Conservation (phyloP, 306 rosid species). For the Lablab purpureus region DNA sequence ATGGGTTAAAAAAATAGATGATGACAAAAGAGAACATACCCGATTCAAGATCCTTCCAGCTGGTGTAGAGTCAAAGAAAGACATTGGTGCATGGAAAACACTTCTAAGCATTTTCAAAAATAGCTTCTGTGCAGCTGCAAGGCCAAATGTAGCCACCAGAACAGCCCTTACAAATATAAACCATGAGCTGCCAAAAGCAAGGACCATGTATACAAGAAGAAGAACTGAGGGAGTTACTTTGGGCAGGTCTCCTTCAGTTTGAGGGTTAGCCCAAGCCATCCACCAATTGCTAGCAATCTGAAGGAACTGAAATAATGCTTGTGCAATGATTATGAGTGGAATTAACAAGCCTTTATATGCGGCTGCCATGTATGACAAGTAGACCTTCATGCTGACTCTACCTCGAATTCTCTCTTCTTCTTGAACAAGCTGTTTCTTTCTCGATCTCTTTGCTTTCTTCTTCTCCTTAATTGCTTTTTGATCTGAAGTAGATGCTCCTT, state of each 20-base stretch:
- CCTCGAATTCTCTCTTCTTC: conserved; percentile 99
- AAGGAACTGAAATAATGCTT: conserved; percentile 91
- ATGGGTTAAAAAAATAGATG: conserved; percentile 7
- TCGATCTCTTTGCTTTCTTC: conserved; percentile 83
- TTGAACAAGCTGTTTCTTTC: conserved; percentile 96
- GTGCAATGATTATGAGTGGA: conserved; percentile 90
- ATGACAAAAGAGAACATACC: conserved; percentile 55
- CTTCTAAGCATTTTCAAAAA: conserved; percentile 92
- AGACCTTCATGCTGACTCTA: conserved; percentile 98
- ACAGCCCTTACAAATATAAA: conserved; percentile 92
- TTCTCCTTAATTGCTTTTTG: conserved; percentile 83
- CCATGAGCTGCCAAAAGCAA: conserved; percentile 98
- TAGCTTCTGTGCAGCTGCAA: conserved; percentile 93
- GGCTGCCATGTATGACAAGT: conserved; percentile 97
- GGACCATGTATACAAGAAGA: conserved; percentile 91
- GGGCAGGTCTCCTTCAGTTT: conserved; percentile 89
- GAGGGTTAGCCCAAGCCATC: conserved; percentile 99
- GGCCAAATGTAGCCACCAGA: conserved; percentile 97
- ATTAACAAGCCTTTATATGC: conserved; percentile 91
- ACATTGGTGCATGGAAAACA: conserved; percentile 96
- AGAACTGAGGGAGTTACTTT: conserved; percentile 84
- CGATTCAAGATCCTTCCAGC: conserved; percentile 99
- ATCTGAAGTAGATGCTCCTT: conserved; percentile 75
- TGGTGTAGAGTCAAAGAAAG: conserved; percentile 98
- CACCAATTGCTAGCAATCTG: conserved; percentile 99